These are phyloP conservation scores for Marasmius fiardii DNA, from an alignment of 1,284 basidiomycete species.

Conservation along the genomic window DNA sequence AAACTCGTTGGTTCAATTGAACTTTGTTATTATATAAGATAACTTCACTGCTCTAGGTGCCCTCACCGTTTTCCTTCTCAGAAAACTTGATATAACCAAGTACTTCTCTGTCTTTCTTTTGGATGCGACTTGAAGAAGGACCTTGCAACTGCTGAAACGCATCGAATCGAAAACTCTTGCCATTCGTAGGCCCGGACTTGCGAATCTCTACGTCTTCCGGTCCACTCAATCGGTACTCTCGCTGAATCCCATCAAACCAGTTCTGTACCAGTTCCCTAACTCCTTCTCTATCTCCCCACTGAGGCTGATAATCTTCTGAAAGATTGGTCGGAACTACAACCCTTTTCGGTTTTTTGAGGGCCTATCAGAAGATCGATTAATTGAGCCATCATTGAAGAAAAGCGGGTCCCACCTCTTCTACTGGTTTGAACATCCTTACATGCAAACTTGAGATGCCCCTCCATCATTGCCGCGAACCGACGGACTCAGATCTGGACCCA, in stretches of 20 bases:
- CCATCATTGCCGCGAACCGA: too few species aligned
- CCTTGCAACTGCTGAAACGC: background rate
- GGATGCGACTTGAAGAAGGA: background rate
- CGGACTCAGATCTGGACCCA: too few species aligned
- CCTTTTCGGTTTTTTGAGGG: background rate
- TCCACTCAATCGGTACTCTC: background rate
- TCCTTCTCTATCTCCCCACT: constrained; percentile 2
- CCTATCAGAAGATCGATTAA: background rate
- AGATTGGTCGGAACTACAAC: background rate
- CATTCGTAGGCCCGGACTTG: background rate
- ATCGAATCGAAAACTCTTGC: constrained; percentile 1
- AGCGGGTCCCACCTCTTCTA: too few species aligned
- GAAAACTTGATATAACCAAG: background rate
- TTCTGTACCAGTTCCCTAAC: constrained; percentile 7
- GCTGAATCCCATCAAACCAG: constrained; percentile 5
- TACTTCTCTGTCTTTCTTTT: background rate
- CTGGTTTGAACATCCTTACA: too few species aligned
- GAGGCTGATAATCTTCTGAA: background rate
- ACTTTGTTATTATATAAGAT: background rate
- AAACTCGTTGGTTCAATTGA: background rate
- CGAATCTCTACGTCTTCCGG: background rate
- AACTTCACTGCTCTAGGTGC: background rate
- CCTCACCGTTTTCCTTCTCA: background rate
- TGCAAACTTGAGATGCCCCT: too few species aligned
- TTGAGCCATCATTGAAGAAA: too few species aligned